phyloP scores from a whole-genome alignment of 495 filamentous ascomycete genomes.

The Penicillium ochrochloron region DNA sequence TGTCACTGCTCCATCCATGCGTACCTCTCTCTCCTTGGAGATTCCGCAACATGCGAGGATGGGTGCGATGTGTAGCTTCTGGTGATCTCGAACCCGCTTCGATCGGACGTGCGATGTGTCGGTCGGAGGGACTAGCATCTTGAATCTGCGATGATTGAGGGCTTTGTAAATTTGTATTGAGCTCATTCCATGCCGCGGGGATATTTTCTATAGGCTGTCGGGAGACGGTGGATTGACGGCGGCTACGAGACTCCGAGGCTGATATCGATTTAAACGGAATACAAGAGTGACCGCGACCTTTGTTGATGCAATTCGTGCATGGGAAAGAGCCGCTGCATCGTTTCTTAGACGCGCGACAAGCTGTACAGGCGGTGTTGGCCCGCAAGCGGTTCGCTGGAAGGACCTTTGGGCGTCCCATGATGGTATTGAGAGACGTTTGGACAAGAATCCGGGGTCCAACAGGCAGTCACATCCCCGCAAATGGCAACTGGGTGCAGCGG shows the following conservation, averaged over 20 bases:
- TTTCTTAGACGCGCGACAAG: constrained; percentile 46
- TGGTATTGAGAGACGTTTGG: constrained; percentile 12
- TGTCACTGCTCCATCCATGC: not conserved
- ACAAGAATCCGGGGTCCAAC: constrained; percentile 12
- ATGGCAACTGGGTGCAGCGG: not conserved
- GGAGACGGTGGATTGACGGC: constrained; percentile 7
- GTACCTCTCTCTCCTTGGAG: constrained; percentile 45
- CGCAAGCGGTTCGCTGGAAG: constrained; percentile 42
- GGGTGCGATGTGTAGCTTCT: constrained; percentile 43
- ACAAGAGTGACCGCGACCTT: constrained; percentile 38
- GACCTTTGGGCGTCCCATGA: constrained; percentile 47
- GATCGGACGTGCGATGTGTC: constrained; percentile 3
- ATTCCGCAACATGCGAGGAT: constrained; percentile 45
- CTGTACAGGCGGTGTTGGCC: constrained; percentile 41
- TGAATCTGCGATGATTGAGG: not conserved
- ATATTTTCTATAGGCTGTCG: not conserved
- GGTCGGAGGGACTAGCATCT: constrained; percentile 11
- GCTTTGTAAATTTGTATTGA: not conserved
- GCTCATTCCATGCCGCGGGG: not conserved
- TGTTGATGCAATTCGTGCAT: constrained; percentile 43
- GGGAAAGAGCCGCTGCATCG: constrained; percentile 48
- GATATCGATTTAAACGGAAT: constrained; percentile 34
- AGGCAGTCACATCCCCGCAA: not conserved
- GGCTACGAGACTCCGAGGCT: constrained; percentile 15
- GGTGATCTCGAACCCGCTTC: constrained; percentile 32